Conservation (phyloP, 768 basidiomycete species). For the Podaxis sp. region DNA sequence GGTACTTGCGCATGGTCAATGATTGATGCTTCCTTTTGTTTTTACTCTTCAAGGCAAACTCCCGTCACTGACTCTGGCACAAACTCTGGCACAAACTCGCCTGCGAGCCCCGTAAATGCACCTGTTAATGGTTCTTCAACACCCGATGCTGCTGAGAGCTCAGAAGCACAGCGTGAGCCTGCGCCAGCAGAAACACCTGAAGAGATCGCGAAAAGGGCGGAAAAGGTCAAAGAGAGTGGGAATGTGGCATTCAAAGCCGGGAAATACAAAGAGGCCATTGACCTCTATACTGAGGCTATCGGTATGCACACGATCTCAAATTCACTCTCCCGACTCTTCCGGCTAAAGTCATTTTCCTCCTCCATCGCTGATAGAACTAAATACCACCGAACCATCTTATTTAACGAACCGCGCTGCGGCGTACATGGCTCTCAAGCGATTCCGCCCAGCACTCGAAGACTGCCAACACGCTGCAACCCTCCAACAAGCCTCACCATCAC, state of each 20-base stretch:
- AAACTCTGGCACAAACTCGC: not conserved
- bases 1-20: not conserved
- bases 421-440: constrained; percentile 79
- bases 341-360: not conserved
- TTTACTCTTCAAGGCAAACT: not conserved
- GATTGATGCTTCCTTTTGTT: not conserved
- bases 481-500: constrained; percentile 48
- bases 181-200: constrained; percentile 19
- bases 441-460: constrained; percentile 71
- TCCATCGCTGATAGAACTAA: constrained; percentile 43
- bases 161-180: not conserved
- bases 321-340: too few species aligned
- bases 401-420: constrained; percentile 87
- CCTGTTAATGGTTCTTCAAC: not conserved
- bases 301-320: constrained; percentile 34
- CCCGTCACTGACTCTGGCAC: not conserved
- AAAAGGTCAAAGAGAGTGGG: constrained; percentile 71
- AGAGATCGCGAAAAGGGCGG: constrained; percentile 49
- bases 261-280: constrained; percentile 67
- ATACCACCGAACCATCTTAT: constrained; percentile 69
- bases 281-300: constrained; percentile 75
- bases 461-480: constrained; percentile 73
- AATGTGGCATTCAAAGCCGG: constrained; percentile 73
- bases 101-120: too few species aligned
- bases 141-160: not conserved